Conservation (phyloP, 352 stramenopile genomes). For the Pythium volutum region DNA sequence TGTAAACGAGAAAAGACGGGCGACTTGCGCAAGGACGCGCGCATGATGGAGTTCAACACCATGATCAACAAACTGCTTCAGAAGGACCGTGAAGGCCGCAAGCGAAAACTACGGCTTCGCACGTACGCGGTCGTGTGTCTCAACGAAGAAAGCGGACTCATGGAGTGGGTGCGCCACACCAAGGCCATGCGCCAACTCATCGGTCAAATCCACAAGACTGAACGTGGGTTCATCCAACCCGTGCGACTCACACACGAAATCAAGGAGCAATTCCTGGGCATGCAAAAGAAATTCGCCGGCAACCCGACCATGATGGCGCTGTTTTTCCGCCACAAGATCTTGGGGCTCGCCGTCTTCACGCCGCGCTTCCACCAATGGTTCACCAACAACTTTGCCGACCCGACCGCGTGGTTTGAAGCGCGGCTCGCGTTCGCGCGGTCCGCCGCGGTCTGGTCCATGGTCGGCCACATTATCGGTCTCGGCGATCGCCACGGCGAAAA, state of each 20-base stretch:
- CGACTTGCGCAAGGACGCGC: constrained; percentile 99
- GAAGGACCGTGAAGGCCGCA: constrained; percentile 83
- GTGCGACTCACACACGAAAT: constrained; percentile 75
- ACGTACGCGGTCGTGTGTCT: constrained; percentile 99
- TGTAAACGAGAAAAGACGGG: constrained; percentile 98
- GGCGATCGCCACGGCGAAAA: constrained; percentile 98
- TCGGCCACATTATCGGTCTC: constrained; percentile 94
- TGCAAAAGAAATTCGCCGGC: constrained; percentile 83
- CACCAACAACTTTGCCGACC: constrained; percentile 96
- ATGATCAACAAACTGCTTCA: constrained; percentile 99
- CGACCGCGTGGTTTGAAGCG: constrained; percentile 97
- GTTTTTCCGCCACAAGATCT: constrained; percentile 67
- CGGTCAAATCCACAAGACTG: constrained; percentile 84
- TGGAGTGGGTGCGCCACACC: constrained; percentile 99
- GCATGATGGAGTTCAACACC: constrained; percentile 99
- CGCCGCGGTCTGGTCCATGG: constrained; percentile 96
- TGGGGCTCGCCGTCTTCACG: constrained; percentile 78
- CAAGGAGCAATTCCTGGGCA: constrained; percentile 87
- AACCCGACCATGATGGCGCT: constrained; percentile 73
- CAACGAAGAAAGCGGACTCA: constrained; percentile 98
- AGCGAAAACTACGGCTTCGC: constrained; percentile 92
- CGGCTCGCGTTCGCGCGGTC: constrained; percentile 83
- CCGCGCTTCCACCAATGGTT: constrained; percentile 99
- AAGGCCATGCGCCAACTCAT: constrained; percentile 91
- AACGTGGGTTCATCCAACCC: constrained; percentile 79